A percentile compares a stretch with the other conserved stretches of the same genome.
These are phyloP conservation scores for Thalassia testudinum DNA, from an alignment of 116 monocot species.

Conservation along the genomic window DNA sequence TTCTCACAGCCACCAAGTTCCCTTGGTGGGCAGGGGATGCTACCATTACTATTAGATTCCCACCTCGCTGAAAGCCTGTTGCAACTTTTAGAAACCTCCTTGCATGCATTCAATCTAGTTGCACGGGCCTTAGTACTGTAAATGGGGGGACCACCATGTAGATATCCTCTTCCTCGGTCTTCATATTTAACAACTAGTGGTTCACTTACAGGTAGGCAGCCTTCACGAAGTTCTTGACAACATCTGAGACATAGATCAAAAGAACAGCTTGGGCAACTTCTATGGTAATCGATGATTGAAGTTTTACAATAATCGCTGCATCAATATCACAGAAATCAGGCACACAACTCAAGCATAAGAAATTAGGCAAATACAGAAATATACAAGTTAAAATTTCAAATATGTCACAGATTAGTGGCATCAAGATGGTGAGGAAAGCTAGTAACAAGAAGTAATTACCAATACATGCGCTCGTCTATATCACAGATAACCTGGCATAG, in stretches of 20 bases:
- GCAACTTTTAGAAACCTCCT: neutral
- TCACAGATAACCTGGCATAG: constrained; percentile 18
- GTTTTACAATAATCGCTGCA: constrained; percentile 30
- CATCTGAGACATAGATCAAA: constrained; percentile 33
- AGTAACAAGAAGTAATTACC: too few relatives aligned
- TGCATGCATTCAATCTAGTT: neutral
- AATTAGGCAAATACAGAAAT: too few relatives aligned
- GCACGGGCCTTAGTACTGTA: neutral
- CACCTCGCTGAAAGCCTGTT: constrained; percentile 8
- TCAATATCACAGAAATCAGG: neutral
- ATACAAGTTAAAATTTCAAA: too few relatives aligned
- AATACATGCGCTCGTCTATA: constrained; percentile 34
- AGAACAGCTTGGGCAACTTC: constrained; percentile 22
- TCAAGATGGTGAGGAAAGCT: too few relatives aligned
- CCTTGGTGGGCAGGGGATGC: constrained; percentile 43
- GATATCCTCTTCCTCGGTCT: constrained; percentile 23
- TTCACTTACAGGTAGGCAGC: constrained; percentile 10
- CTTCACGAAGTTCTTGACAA: constrained; percentile 15
- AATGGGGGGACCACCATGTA: constrained; percentile 12
- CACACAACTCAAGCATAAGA: too few relatives aligned
- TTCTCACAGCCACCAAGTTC: constrained; percentile 38
- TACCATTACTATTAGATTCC: constrained; percentile 39
- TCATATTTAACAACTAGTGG: constrained; percentile 4
- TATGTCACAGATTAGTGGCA: too few relatives aligned
- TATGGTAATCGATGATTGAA: constrained; percentile 26